Evolutionary conservation across 2,329 filamentous ascomycete genomes (phyloP).

Genomic region (Apiospora koreana): DNA sequence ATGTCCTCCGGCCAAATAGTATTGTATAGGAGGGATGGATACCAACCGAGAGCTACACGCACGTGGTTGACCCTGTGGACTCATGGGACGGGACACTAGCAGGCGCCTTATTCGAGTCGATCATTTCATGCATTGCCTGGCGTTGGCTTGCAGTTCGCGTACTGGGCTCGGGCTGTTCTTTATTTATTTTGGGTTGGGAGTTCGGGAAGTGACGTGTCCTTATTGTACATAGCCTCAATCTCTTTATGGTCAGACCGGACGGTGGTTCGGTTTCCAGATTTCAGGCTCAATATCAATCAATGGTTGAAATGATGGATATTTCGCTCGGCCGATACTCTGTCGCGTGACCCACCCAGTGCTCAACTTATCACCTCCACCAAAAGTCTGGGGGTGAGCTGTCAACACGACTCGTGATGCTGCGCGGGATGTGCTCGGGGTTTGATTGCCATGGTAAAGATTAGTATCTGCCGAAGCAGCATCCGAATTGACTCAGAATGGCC

Average conservation of each 20-base stretch:
- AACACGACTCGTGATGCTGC: background rate
- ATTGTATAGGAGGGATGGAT: background rate
- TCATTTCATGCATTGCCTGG: slow-evolving; percentile 27
- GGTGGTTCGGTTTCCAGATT: background rate
- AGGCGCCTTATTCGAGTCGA: slow-evolving; percentile 9
- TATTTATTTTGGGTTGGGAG: background rate
- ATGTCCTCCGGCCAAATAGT: background rate
- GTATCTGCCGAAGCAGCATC: background rate
- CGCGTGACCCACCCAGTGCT: background rate
- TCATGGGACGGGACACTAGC: background rate
- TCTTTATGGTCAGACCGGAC: background rate
- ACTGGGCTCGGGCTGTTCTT: background rate
- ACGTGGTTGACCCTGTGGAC: background rate
- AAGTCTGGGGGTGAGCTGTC: background rate
- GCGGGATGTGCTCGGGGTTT: background rate
- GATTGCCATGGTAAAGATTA: background rate
- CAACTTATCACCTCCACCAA: background rate
- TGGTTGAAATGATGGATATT: background rate
- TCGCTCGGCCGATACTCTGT: background rate
- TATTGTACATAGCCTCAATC: background rate
- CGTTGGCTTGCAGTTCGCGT: slow-evolving; percentile 19
- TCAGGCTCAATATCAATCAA: background rate
- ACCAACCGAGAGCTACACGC: background rate
- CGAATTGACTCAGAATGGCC: background rate
- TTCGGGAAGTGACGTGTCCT: background rate